These are phyloP conservation scores for Maudiozyma bulderi DNA, from an alignment of 805 yeast species.

Conservation along the genomic window DNA sequence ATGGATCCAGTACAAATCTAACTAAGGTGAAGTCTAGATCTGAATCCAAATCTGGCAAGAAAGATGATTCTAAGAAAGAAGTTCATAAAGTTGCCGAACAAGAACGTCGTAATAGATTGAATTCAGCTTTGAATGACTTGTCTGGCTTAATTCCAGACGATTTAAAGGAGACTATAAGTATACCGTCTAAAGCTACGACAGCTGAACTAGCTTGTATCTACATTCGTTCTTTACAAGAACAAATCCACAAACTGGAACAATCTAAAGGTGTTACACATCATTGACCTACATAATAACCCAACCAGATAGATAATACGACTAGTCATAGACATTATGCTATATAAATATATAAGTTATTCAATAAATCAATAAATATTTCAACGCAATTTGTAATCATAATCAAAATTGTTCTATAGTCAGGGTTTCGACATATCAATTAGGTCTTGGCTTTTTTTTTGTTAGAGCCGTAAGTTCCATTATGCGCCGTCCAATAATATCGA, in stretches of 20 bases:
- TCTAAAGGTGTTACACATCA: neutral
- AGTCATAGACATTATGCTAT: neutral
- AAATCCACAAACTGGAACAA: neutral
- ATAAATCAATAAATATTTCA: too few relatives aligned
- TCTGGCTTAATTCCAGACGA: conserved; percentile 56
- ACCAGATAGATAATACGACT: neutral
- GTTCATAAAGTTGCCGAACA: conserved; percentile 90
- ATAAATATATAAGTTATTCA: too few relatives aligned
- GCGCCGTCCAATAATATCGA: neutral
- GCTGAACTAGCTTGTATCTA: conserved; percentile 80
- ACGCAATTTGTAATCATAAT: too few relatives aligned
- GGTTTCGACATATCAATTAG: too few relatives aligned
- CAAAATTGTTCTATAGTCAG: too few relatives aligned
- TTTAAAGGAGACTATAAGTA: conserved; percentile 44
- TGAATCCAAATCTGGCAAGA: neutral
- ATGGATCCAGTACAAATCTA: conserved; percentile 1
- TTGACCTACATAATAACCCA: neutral
- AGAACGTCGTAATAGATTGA: conserved; percentile 89
- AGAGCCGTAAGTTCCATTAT: too few relatives aligned
- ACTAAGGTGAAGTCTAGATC: neutral
- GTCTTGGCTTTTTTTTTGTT: too few relatives aligned
- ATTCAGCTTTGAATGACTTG: conserved; percentile 71
- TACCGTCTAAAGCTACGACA: conserved; percentile 89
- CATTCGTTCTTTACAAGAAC: conserved; percentile 33
- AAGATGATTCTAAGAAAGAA: conserved; percentile 21